phyloP scores from a whole-genome alignment of 768 basidiomycete species.

The Lactarius deliciosus region DNA sequence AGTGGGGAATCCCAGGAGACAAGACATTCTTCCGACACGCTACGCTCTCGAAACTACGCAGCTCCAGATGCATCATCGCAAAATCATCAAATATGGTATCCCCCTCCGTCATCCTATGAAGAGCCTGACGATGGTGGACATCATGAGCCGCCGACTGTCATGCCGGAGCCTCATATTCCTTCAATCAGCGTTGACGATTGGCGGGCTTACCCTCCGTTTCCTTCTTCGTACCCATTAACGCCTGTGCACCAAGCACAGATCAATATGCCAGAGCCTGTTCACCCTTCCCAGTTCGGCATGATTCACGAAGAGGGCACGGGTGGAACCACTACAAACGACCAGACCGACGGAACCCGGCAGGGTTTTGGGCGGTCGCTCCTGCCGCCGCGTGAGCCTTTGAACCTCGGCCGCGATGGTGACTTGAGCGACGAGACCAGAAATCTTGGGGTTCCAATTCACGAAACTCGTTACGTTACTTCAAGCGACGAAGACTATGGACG shows the following conservation, averaged over 20 bases:
- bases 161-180: conserved; percentile 21
- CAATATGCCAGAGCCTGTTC: conserved; percentile 28
- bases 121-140: conserved; percentile 36
- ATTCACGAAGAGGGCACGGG: conserved; percentile 23
- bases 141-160: conserved; percentile 20
- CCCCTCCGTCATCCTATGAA: conserved; percentile 51
- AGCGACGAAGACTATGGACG: conserved; percentile 33
- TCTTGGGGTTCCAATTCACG: conserved; percentile 43
- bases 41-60: conserved; percentile 19
- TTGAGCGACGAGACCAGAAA: conserved; percentile 54
- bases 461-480: conserved; percentile 24
- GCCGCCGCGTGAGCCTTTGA: conserved; percentile 57
- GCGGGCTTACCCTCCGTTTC: conserved; percentile 71
- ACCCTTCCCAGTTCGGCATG: conserved; percentile 20
- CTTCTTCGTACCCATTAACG: conserved; percentile 75
- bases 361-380: conserved; percentile 73
- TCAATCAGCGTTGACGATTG: conserved; percentile 48
- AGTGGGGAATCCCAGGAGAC: conserved; percentile 8
- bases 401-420: conserved; percentile 58
- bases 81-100: conserved; percentile 59
- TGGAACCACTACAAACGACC: conserved; percentile 36
- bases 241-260: conserved; percentile 45
- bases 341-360: conserved; percentile 38
- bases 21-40: conserved; percentile 16
- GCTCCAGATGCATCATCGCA: conserved; percentile 7